Base-by-base conservation (phyloP, 495 filamentous ascomycete species). In the Trichoderma erinaceum region DNA sequence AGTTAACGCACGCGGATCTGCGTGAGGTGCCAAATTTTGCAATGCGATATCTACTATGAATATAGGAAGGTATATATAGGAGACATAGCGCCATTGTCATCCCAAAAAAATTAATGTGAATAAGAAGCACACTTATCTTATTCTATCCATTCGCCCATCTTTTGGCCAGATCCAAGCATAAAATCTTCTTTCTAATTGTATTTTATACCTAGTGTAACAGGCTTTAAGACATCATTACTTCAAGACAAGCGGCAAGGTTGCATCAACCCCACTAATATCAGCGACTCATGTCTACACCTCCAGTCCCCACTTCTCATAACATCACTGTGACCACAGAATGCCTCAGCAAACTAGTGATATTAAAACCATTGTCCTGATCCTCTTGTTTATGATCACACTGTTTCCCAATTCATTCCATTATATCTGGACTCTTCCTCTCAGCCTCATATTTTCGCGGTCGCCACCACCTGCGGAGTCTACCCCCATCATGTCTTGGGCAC, bases 401-500 rank as follows among this genome's bases (percentile, higher is more conserved):
- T 86, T 88, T 74, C 85, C 84, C 8, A 66, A 65, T n/a, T 44
- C 79, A 50, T 88, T 88, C 71, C 79, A 86, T 71, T 72, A 74
- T 67, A 65, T 88, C 66, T 80, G 71, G 71, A 74, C 76, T 5
- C 71, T 82, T 66, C 79, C 84, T 23, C 75, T 82, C 64, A 64
- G 70, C 32, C 71, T 78, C 68, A 63, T 81, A 56, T 71, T 69
- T 58, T 70, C 70, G 64, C 41, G 43, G 38, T n/a, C 32, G 68
- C 35, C 63, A 66, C 67, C n/a, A 67, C 69, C 69, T 66, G 43
- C 32, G 15, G 68, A 64, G 43, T 46, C 50, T 41, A 23, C 21
- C 70, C 46, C 32, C 50, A 32, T 29, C 68, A 92, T 89, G 87
- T 81, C 84, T 75, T 94, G 91, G 92, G 83, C 79, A 70, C 93